These are phyloP conservation scores for Blakeslea trispora DNA, from an alignment of 371 early-diverging fungal species.

Conservation along the genomic window DNA sequence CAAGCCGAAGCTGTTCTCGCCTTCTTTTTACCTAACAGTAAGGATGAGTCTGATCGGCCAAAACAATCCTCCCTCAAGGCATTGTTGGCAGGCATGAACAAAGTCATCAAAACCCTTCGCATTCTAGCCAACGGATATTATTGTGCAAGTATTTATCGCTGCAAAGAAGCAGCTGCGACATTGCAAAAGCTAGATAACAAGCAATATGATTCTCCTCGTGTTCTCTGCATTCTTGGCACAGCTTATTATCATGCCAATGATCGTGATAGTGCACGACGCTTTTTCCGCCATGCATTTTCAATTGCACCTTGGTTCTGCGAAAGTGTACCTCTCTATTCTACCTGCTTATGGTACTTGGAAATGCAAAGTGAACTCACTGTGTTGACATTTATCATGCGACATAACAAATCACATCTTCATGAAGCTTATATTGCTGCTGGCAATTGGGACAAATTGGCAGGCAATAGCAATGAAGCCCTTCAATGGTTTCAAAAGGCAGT, in stretches of 20 bases:
- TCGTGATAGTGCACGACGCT: conserved; percentile 31
- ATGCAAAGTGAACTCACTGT: conserved; percentile 41
- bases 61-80: not conserved
- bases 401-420: conserved; percentile 35
- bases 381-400: conserved; percentile 41
- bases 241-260: conserved; percentile 45
- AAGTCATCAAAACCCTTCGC: conserved; percentile 27
- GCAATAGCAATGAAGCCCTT: conserved; percentile 32
- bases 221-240: conserved; percentile 38
- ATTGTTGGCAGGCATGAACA: conserved; percentile 39
- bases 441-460: conserved; percentile 41
- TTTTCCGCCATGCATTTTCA: conserved; percentile 38
- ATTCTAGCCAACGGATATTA: conserved; percentile 36
- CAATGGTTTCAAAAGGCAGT: conserved; percentile 47
- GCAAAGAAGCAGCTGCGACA: conserved; percentile 29
- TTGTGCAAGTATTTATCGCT: conserved; percentile 35
- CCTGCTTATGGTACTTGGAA: conserved; percentile 46
- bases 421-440: conserved; percentile 49
- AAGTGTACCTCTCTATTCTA: conserved; percentile 40
- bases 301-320: conserved; percentile 51
- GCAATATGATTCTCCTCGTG: conserved; percentile 46
- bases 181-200: conserved; percentile 40
- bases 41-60: not conserved
- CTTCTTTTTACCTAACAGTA: conserved; percentile 4
- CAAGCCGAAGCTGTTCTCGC: not conserved